Conservation (phyloP, 495 filamentous ascomycete genomes). For the Penicillium atrosanguineum region DNA sequence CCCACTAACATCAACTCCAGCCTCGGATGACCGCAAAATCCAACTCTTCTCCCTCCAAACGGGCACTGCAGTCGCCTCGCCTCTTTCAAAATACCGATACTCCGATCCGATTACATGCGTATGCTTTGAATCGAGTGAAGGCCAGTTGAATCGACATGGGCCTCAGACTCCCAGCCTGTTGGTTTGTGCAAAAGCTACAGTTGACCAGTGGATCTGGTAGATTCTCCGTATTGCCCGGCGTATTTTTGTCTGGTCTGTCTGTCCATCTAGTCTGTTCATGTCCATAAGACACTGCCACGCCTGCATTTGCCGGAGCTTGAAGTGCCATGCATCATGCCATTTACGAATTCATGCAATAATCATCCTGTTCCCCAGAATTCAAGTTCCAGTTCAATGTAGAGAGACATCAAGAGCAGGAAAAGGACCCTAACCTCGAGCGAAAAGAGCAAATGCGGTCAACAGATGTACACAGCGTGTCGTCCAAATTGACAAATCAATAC, state of each 20-base stretch:
- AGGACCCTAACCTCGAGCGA: too few species aligned
- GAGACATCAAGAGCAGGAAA: too few species aligned
- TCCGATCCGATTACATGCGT: conserved; percentile 29
- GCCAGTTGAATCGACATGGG: conserved; percentile 15
- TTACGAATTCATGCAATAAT: too few species aligned
- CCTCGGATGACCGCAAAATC: conserved; percentile 32
- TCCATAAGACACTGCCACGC: too few species aligned
- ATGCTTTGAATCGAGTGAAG: conserved; percentile 34
- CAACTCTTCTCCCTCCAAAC: conserved; percentile 41
- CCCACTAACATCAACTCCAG: conserved; percentile 9
- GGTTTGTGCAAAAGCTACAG: conserved; percentile 29
- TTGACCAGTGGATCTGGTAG: conserved; percentile 45
- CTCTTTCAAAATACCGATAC: conserved; percentile 28
- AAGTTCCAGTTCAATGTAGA: too few species aligned
- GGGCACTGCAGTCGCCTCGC: conserved; percentile 34
- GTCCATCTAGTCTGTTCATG: too few species aligned
- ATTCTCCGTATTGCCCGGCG: not conserved
- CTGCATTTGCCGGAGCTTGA: too few species aligned
- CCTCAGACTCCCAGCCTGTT: conserved; percentile 38
- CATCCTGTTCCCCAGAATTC: too few species aligned
- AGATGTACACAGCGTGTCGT: too few species aligned
- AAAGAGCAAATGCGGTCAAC: too few species aligned
- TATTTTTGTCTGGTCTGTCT: too few species aligned
- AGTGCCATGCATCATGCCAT: not conserved
- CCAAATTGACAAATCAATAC: too few species aligned